Conservation (phyloP, 2,329 filamentous ascomycete genomes). For the Neopestalotiopsis sp. region DNA sequence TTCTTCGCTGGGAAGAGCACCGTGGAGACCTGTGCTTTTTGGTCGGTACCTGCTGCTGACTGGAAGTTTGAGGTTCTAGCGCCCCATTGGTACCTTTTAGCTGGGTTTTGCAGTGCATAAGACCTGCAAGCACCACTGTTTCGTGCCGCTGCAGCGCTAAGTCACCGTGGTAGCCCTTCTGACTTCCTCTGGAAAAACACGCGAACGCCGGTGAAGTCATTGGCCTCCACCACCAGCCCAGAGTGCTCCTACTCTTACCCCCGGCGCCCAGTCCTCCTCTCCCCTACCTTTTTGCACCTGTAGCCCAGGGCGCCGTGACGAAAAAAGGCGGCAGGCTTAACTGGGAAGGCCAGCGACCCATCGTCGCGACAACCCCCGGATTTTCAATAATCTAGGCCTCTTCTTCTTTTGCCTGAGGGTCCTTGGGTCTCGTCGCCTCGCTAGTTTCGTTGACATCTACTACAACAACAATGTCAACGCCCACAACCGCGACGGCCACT, state of each 20-base stretch:
- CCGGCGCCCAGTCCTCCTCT: background rate
- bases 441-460: constrained; percentile 15
- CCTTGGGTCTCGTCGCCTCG: constrained; percentile 3
- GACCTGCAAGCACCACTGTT: constrained; percentile 1
- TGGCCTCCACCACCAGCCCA: background rate
- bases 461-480: constrained; percentile 74
- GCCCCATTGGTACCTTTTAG: background rate
- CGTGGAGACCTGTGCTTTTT: background rate
- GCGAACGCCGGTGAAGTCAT: constrained; percentile 17
- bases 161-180: background rate
- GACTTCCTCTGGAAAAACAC: background rate
- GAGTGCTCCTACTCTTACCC: background rate
- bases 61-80: background rate
- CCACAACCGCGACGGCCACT: constrained; percentile 77
- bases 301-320: constrained; percentile 11
- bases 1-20: background rate
- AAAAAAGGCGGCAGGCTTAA: constrained; percentile 15
- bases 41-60: background rate
- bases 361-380: constrained; percentile 10
- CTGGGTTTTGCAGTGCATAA: background rate
- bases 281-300: background rate
- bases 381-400: constrained; percentile 12
- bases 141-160: background rate
- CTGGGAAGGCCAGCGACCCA: constrained; percentile 19
- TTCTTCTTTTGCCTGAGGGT: constrained; percentile 1